Conservation (phyloP, 2,329 filamentous ascomycete species). For the Coniochaeta ligniaria region DNA sequence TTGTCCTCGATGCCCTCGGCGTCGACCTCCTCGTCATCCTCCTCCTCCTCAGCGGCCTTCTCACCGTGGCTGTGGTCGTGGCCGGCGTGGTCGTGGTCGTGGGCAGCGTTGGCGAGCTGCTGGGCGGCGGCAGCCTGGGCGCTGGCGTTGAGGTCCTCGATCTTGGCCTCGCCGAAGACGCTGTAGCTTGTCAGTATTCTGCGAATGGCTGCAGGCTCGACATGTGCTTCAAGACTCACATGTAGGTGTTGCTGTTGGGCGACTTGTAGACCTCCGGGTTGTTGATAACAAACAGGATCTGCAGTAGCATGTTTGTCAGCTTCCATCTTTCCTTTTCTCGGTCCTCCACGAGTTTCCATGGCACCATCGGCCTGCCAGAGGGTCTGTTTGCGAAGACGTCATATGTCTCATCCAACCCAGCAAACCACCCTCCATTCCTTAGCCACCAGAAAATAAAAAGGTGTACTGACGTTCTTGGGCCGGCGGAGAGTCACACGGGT, state of each 20-base stretch:
- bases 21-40: conserved; percentile 95
- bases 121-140: conserved; percentile 93
- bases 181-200: conserved; percentile 34
- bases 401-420: not conserved
- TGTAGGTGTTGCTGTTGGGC: conserved; percentile 98
- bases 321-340: conserved; percentile 7
- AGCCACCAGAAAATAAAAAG: not conserved
- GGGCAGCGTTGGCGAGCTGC: conserved; percentile 76
- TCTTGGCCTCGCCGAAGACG: conserved; percentile 99
- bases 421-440: not conserved
- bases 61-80: conserved; percentile 66
- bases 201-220: not conserved
- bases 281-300: conserved; percentile 99
- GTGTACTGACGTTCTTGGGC: conserved; percentile 88
- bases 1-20: conserved; percentile 93
- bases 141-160: conserved; percentile 98
- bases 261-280: conserved; percentile 99
- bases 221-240: conserved; percentile 54
- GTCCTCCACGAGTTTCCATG: not conserved
- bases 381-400: not conserved
- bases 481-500: conserved; percentile 95
- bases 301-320: conserved; percentile 7
- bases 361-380: not conserved
- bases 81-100: conserved; percentile 59
- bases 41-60: conserved; percentile 74